A percentile compares a stretch with the other conserved stretches of the same genome.
phyloP scores from a whole-genome alignment of 2,329 filamentous ascomycete species.

The Ophiostoma pallidulum region DNA sequence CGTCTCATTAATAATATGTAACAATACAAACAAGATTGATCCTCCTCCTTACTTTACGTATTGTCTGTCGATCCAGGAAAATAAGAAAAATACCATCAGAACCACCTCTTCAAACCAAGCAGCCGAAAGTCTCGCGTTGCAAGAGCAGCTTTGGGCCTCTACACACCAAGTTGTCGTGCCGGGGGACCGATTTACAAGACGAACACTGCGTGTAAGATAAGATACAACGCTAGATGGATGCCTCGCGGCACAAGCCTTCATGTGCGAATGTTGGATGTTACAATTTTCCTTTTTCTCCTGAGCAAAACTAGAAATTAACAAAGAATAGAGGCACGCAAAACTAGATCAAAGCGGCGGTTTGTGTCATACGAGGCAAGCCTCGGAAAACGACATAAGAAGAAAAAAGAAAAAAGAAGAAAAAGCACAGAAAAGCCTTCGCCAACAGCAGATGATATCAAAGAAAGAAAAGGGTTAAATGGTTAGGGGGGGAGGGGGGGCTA shows the following conservation, averaged over 20 bases:
- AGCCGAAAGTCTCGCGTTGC: no score
- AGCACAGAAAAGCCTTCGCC: slow-evolving; percentile 1
- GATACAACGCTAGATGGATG: no score
- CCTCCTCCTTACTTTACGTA: no score
- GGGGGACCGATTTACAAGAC: no score
- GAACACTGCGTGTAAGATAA: no score
- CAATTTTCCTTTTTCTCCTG: slow-evolving; percentile 9
- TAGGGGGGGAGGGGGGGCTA: not conserved
- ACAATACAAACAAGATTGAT: no score
- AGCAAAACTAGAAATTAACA: slow-evolving; percentile 1
- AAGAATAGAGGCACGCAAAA: not conserved
- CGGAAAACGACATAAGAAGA: not conserved
- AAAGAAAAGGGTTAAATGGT: slow-evolving; percentile 2
- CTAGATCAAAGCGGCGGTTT: slow-evolving; percentile 1
- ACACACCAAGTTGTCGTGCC: no score
- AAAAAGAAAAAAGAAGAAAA: slow-evolving; percentile 1
- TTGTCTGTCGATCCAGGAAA: no score
- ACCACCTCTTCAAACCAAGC: no score
- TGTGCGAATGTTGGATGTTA: slow-evolving; percentile 17
- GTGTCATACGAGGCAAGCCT: slow-evolving; percentile 7
- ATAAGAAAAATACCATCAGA: no score
- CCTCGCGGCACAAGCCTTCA: not conserved
- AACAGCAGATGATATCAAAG: slow-evolving; percentile 10
- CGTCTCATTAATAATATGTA: no score
- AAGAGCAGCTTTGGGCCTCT: no score